Conservation (phyloP, 1,139 yeast genomes). For the Kluyveromyces sp. region DNA sequence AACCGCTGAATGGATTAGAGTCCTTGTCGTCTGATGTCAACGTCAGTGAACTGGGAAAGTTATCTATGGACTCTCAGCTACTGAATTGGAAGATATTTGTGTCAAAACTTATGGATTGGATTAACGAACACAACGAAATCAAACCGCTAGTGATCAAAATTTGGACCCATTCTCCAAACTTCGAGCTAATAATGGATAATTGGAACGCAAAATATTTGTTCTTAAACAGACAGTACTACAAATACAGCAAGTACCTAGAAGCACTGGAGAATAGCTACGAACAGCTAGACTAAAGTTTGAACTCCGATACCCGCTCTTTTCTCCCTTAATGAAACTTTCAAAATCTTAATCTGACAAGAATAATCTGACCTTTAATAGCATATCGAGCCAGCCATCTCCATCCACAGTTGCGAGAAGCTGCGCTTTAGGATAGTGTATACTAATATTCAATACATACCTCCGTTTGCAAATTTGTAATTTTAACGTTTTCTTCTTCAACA, state of each 20-base stretch:
- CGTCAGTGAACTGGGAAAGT: slow-evolving; percentile 20
- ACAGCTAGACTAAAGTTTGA: background rate
- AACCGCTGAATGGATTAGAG: slow-evolving; percentile 35
- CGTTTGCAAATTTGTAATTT: too few relatives aligned
- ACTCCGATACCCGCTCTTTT: background rate
- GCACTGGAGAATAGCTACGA: slow-evolving; percentile 23
- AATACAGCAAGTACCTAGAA: slow-evolving; percentile 29
- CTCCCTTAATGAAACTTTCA: background rate
- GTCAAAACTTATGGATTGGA: slow-evolving; percentile 24
- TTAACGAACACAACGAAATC: slow-evolving; percentile 33
- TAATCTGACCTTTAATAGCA: background rate
- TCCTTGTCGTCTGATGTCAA: slow-evolving; percentile 24
- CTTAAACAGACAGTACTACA: slow-evolving; percentile 31
- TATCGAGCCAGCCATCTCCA: background rate
- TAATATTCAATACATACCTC: background rate
- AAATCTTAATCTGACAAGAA: too few relatives aligned
- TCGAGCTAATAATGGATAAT: slow-evolving; percentile 33
- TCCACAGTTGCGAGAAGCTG: background rate
- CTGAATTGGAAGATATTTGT: slow-evolving; percentile 30
- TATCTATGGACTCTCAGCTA: slow-evolving; percentile 30
- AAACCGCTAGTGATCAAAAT: slow-evolving; percentile 31
- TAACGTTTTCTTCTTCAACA: background rate
- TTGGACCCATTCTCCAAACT: slow-evolving; percentile 32
- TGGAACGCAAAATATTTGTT: slow-evolving; percentile 36
- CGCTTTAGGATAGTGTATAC: background rate